These are phyloP conservation scores for Penicillium turbatum DNA, from an alignment of 495 filamentous ascomycete genomes.

Conservation along the genomic window DNA sequence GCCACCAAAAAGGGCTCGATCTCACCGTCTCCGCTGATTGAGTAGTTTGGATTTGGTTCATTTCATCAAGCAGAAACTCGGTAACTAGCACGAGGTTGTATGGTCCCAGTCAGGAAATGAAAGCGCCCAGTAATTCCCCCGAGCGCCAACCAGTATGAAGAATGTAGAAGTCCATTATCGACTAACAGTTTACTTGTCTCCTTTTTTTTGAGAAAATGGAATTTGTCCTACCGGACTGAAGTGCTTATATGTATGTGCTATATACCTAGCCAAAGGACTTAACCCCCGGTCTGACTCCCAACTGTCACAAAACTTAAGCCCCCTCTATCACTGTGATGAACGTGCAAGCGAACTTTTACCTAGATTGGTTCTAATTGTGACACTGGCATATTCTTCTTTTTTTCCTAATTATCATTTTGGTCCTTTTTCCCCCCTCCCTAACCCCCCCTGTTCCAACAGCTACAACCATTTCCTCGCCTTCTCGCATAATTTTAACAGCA, in stretches of 20 bases:
- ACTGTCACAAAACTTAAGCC: conserved; percentile 28
- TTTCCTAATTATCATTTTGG: conserved; percentile 11
- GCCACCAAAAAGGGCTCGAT: conserved; percentile 33
- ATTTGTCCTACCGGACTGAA: conserved; percentile 3
- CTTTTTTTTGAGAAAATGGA: conserved; percentile 5
- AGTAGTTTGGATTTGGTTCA: background rate
- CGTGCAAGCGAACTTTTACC: conserved; percentile 16
- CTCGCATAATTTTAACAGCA: conserved; percentile 17
- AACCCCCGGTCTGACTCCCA: conserved; percentile 6
- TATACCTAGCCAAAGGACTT: conserved; percentile 1
- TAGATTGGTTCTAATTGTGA: conserved; percentile 2
- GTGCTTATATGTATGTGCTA: conserved; percentile 18
- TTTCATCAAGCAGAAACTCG: background rate
- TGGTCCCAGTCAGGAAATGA: conserved; percentile 30
- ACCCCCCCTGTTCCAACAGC: conserved; percentile 1
- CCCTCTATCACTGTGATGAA: conserved; percentile 31
- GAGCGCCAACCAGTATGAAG: conserved; percentile 34
- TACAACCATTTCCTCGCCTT: conserved; percentile 11
- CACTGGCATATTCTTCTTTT: conserved; percentile 5
- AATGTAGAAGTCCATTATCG: conserved; percentile 33
- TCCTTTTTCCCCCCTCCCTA: background rate
- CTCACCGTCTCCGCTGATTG: conserved; percentile 38
- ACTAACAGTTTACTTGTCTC: conserved; percentile 7
- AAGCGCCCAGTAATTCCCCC: conserved; percentile 23
- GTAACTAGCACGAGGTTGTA: conserved; percentile 14